Percentiles rank a stretch among this genome's conserved stretches.
phyloP scores from a whole-genome alignment of 306 rosid genomes.

The Cucumis sativus region DNA sequence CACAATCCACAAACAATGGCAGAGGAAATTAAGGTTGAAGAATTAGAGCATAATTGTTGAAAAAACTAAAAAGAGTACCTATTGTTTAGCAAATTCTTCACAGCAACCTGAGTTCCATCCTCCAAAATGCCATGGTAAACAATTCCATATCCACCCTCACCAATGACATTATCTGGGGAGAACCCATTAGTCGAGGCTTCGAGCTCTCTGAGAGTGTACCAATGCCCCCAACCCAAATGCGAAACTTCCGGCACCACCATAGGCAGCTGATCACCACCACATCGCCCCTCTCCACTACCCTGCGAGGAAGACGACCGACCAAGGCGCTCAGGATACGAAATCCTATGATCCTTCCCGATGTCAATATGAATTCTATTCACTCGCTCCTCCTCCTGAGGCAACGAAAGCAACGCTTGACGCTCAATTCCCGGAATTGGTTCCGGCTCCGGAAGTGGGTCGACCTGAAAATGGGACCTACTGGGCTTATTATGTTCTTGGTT shows the following conservation, averaged over 20 bases:
- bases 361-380: constrained; percentile 47
- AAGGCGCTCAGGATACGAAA: constrained; percentile 51
- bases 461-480: constrained; percentile 12
- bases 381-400: constrained; percentile 40
- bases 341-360: constrained; percentile 70
- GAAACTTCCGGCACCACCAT: constrained; percentile 72
- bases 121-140: constrained; percentile 69
- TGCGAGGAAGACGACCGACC: constrained; percentile 38
- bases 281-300: constrained; percentile 38
- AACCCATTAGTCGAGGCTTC: constrained; percentile 64
- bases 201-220: constrained; percentile 86
- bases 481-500: constrained; percentile 15
- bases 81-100: constrained; percentile 77
- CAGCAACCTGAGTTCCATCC: constrained; percentile 53
- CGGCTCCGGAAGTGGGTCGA: constrained; percentile 33
- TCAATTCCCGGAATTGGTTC: constrained; percentile 31
- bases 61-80: constrained; percentile 20
- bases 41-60: neutral
- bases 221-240: constrained; percentile 93
- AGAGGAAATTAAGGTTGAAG: neutral
- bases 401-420: constrained; percentile 25
- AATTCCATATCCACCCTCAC: constrained; percentile 88
- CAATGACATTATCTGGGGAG: constrained; percentile 57
- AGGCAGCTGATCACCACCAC: constrained; percentile 32
- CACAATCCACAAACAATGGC: neutral